Percentiles rank a stretch among this genome's conserved stretches.
Conservation (phyloP, 495 filamentous ascomycete genomes). For the Xylaria acuta region DNA sequence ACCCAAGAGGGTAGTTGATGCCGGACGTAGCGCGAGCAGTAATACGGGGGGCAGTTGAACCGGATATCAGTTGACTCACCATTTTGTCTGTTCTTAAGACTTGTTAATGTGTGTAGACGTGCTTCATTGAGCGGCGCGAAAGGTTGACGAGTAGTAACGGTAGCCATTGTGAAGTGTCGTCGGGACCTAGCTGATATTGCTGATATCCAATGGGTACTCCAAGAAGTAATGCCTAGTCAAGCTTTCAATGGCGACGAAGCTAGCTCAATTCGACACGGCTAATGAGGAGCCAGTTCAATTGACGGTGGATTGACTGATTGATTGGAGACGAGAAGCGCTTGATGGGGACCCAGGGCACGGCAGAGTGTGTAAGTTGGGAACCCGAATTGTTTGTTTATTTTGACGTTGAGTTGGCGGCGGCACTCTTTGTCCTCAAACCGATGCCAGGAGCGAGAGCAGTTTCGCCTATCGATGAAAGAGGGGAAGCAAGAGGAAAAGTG, state of each 20-base stretch:
- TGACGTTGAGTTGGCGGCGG: slow-evolving; percentile 25
- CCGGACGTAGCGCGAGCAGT: neutral
- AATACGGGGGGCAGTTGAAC: neutral
- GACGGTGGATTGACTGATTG: slow-evolving; percentile 14
- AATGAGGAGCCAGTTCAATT: slow-evolving; percentile 7
- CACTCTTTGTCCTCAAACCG: slow-evolving; percentile 27
- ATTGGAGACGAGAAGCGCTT: slow-evolving; percentile 23
- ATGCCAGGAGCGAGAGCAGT: slow-evolving; percentile 26
- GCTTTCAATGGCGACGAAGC: slow-evolving; percentile 20
- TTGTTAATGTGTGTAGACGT: slow-evolving; percentile 61
- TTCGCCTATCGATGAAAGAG: slow-evolving; percentile 27
- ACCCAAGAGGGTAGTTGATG: neutral
- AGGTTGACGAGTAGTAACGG: slow-evolving; percentile 57
- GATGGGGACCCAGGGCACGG: slow-evolving; percentile 26
- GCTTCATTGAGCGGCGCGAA: slow-evolving; percentile 62
- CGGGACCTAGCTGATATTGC: neutral
- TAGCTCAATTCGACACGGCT: slow-evolving; percentile 6
- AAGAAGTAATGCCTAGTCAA: slow-evolving; percentile 27
- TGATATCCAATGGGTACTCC: neutral
- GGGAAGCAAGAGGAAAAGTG: slow-evolving; percentile 39
- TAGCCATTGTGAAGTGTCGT: slow-evolving; percentile 47
- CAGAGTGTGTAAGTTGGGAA: neutral
- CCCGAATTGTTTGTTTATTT: slow-evolving; percentile 41
- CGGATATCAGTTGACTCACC: slow-evolving; percentile 52
- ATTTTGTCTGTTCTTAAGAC: slow-evolving; percentile 68